phyloP scores from a whole-genome alignment of 768 basidiomycete genomes.

The Tremella fuciformis region DNA sequence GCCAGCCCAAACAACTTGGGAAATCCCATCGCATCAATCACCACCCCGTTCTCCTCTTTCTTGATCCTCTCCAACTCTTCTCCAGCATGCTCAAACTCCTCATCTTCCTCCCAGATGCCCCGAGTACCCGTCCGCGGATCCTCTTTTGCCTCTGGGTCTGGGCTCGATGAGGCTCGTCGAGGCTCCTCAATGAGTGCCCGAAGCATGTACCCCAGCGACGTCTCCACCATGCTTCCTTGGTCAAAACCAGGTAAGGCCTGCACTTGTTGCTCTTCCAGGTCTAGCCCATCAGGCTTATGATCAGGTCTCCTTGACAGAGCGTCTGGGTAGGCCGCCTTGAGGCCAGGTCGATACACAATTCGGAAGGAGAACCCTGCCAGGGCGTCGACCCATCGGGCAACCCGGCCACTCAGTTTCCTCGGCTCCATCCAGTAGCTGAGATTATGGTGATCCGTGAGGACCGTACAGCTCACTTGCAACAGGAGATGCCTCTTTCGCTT shows the following conservation, averaged over 20 bases:
- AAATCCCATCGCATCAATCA: too few relatives aligned
- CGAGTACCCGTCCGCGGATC: too few relatives aligned
- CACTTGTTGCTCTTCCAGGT: neutral
- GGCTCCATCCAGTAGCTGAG: conserved; percentile 16
- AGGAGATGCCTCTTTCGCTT: conserved; percentile 10
- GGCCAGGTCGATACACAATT: conserved; percentile 18
- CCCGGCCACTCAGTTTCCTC: conserved; percentile 52
- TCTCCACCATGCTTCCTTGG: neutral
- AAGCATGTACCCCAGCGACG: too few relatives aligned
- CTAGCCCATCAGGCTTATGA: neutral
- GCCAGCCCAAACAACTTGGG: too few relatives aligned
- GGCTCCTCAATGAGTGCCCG: neutral
- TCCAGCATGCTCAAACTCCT: too few relatives aligned
- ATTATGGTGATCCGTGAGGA: conserved; percentile 14
- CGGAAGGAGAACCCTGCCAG: neutral
- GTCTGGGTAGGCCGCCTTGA: conserved; percentile 6
- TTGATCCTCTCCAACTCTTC: too few relatives aligned
- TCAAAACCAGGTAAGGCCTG: neutral
- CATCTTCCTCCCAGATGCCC: too few relatives aligned
- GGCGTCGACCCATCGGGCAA: neutral
- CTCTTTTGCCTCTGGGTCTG: neutral
- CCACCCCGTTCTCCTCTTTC: neutral
- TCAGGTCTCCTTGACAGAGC: conserved; percentile 11
- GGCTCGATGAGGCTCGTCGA: neutral
- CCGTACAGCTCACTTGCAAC: neutral